A percentile compares a stretch with the other conserved stretches of the same genome.
These are phyloP conservation scores for Trypanosoma avium DNA, from an alignment of 208 protist genomes.

Conservation along the genomic window DNA sequence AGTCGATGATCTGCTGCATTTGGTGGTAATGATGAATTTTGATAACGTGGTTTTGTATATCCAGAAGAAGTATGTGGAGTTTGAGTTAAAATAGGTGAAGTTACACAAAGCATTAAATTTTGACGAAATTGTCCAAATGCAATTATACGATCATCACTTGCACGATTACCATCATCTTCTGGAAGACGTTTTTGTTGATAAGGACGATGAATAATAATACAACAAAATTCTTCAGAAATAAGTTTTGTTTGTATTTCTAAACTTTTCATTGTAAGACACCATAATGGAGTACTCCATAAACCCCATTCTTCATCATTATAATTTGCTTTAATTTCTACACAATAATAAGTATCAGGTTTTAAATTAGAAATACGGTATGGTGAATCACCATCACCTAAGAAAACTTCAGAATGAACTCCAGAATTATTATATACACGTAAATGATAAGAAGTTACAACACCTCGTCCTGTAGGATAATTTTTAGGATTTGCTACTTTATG, in stretches of 20 bases:
- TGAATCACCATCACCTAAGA: constrained; percentile 86
- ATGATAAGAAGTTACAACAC: constrained; percentile 87
- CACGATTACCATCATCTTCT: constrained; percentile 88
- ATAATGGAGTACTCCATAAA: constrained; percentile 86
- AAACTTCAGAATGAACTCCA: constrained; percentile 76
- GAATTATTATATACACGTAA: constrained; percentile 84
- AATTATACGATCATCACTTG: constrained; percentile 63
- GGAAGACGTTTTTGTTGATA: constrained; percentile 75
- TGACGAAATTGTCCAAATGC: constrained; percentile 81
- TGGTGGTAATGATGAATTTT: constrained; percentile 73
- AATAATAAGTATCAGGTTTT: constrained; percentile 90
- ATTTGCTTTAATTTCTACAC: constrained; percentile 89
- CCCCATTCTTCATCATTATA: constrained; percentile 95
- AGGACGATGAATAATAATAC: constrained; percentile 63
- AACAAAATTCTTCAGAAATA: constrained; percentile 90
- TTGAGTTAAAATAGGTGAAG: constrained; percentile 66
- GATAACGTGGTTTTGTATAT: constrained; percentile 38
- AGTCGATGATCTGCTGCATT: constrained; percentile 73
- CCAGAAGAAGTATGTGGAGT: constrained; percentile 56
- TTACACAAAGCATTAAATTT: constrained; percentile 89
- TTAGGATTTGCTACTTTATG: constrained; percentile 73
- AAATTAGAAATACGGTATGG: constrained; percentile 85
- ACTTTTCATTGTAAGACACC: constrained; percentile 90
- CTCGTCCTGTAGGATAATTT: constrained; percentile 81
- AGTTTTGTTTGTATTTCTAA: constrained; percentile 83